These are phyloP conservation scores for Selenicereus undatus DNA, from an alignment of 148 eudicot species.

Conservation along the genomic window DNA sequence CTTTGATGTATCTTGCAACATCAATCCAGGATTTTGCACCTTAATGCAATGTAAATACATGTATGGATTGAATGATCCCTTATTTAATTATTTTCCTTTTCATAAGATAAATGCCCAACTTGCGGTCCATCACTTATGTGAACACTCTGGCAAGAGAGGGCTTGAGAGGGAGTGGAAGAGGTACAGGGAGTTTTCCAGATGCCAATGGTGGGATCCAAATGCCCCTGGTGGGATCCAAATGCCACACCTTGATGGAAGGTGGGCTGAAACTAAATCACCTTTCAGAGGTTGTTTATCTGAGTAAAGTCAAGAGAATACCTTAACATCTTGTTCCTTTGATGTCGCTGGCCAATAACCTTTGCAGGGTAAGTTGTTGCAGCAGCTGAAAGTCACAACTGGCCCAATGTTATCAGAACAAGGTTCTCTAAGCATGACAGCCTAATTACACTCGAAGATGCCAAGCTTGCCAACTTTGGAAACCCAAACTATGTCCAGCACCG, in stretches of 20 bases:
- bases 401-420: not conserved
- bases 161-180: not conserved
- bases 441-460: not conserved
- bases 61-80: not conserved
- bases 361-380: not conserved
- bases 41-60: not conserved
- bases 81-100: too few species aligned
- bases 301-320: constrained; percentile 3
- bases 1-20: not conserved
- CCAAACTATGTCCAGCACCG: not conserved
- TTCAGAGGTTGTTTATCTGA: not conserved
- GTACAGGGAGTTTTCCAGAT: not conserved
- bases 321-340: not conserved
- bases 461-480: not conserved
- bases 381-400: not conserved
- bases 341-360: not conserved
- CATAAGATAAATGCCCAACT: not conserved
- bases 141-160: not conserved
- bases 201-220: not conserved
- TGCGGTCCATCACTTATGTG: not conserved
- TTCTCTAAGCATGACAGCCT: not conserved
- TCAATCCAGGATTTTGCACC: not conserved
- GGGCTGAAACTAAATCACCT: not conserved
- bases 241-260: not conserved
- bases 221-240: not conserved